Base-by-base conservation (phyloP, 164 flowering plant species). In the Magnolia officinalis region DNA sequence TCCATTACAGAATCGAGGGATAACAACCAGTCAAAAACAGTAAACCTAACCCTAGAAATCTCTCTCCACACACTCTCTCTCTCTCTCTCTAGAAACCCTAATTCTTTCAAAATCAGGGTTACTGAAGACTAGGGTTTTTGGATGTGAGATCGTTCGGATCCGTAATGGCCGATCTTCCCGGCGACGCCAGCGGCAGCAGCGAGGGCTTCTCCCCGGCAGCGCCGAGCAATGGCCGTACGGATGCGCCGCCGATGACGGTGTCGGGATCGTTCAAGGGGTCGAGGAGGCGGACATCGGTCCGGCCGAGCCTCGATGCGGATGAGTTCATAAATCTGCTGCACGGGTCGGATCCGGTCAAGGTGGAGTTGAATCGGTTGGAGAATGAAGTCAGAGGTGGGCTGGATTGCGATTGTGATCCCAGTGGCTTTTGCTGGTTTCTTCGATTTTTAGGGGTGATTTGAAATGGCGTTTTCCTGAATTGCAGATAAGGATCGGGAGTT, bases 401-500 rank as follows among this genome's bases (percentile, higher is more conserved):
- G 71, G 0, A 31, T 31, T 75, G 50, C 63, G 18, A 18, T 67
- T 29, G 19, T n/a, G 23, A 24, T 50, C 21, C 10, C 49, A 8
- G 16, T 6, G 3, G n/a, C 31, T 50, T 14, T 49, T 64, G 16
- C 20, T 64, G 20, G 14, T 11, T 50, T 24, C 50, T 13, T 11
- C 2, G 31, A 20, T 49, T 68, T 29, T 29, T 16, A 14, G 14
- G 31, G 37, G 49, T 73, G 63, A 23, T 55, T 19, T 72, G 11
- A 24, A 55, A 55, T 55, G 61, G n/a, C 29, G 71, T 63, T 55
- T 63, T 21, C 55, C 3, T 63, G 68, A 72, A 45, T 52, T 76
- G 77, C 90, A 90, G 92, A 89, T 45, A 90, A 88, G 75, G 92
- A 90, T 61, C 84, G 94, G 74, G 94, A 88, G 75, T 73, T 90